Base-by-base conservation (phyloP, 768 basidiomycete species). In the Roridomyces roridus region DNA sequence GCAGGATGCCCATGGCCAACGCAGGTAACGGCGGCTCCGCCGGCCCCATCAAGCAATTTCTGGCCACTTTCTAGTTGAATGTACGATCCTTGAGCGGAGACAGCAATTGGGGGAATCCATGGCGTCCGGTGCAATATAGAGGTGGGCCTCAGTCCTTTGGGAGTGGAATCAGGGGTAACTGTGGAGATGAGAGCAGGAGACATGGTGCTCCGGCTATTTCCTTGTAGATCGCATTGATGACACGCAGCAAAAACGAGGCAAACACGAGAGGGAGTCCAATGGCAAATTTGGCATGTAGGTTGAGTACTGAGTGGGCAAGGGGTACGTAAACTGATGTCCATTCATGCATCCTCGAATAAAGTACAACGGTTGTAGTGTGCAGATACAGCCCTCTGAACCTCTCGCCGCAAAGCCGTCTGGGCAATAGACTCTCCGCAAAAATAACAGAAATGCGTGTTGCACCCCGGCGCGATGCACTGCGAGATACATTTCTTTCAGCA, bases 11-110 rank as follows among this genome's bases (percentile, higher is more conserved):
- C 83, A 55, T 85, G 85, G 3, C 93, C 94, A 40, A 96, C 69
- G 69, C 89, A 92, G 11, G 86, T 71, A 25, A 96, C 94, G 10
- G 94, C 92, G 6, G 92, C 92, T 25, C 93, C 94, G 41, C 94
- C 94, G 41, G 91, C 85, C 7, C 82, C 90, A 73, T 96, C 93
- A 63, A 94, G 79, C 26, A 94, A 67, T 52, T 73, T 81, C 47
- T 75, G 77, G 0, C 92, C 93, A 70, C 86, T 85, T 62, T 88
- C 84, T 7, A 94, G 80, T 20, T 81, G 80, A 40, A 94, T 72
- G 66, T 93, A 91, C 31, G 86, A 80, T 17, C 92, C 92, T 62
- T 89, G 73, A 3, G 77, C 89, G 12, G 79, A 70, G 15, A 82
- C 76, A 5, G 89, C 92, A 12, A 92, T 74, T 14, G 89, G 89